Conservation (phyloP, 495 filamentous ascomycete species). For the Aspergillus taichungensis region DNA sequence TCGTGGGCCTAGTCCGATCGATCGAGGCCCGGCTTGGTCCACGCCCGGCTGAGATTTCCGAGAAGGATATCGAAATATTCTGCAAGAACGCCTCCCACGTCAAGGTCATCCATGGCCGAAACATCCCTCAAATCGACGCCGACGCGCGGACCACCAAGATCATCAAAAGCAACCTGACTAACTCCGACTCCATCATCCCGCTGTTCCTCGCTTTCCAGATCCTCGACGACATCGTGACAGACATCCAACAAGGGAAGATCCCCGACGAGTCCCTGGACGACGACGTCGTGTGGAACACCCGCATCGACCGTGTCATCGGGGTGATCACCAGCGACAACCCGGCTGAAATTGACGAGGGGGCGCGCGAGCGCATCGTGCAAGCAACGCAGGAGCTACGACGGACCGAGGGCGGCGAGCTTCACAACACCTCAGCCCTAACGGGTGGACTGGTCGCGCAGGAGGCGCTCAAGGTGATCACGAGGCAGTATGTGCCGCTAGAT, state of each 20-base stretch:
- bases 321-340: constrained; percentile 41
- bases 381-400: constrained; percentile 60
- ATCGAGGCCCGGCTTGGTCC: constrained; percentile 46
- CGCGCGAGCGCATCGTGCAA: constrained; percentile 35
- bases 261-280: constrained; percentile 22
- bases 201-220: constrained; percentile 70
- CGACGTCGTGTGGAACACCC: constrained; percentile 26
- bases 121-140: constrained; percentile 38
- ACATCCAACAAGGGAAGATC: constrained; percentile 23
- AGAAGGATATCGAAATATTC: constrained; percentile 81
- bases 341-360: constrained; percentile 29
- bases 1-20: constrained; percentile 57
- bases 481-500: constrained; percentile 92
- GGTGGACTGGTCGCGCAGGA: constrained; percentile 95
- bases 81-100: constrained; percentile 94
- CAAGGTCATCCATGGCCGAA: constrained; percentile 66
- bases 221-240: constrained; percentile 44
- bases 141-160: constrained; percentile 24
- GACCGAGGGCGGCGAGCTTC: constrained; percentile 78
- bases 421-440: constrained; percentile 85
- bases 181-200: constrained; percentile 57
- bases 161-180: constrained; percentile 23
- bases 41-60: constrained; percentile 43
- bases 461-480: constrained; percentile 89
- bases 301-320: constrained; percentile 34